Conservation (phyloP, 257 asterid species). For the Solanum clarkiae region DNA sequence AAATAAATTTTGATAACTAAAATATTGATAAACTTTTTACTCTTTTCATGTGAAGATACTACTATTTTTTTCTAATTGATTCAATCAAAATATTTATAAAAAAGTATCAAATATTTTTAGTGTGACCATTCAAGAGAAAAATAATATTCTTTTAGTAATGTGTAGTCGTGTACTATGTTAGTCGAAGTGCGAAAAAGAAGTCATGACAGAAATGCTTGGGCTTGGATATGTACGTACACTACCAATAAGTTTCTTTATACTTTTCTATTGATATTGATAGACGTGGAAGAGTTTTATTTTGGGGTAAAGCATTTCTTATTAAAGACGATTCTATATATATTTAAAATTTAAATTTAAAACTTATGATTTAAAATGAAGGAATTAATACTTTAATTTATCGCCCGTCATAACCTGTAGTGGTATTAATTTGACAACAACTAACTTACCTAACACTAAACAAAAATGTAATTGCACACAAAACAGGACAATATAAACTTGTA, state of each 20-base stretch:
- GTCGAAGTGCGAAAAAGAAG: background rate
- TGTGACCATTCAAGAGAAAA: background rate
- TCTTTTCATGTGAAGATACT: no score
- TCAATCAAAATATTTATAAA: background rate
- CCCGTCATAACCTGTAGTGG: no score
- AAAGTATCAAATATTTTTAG: background rate
- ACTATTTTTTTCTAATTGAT: background rate
- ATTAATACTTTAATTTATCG: no score
- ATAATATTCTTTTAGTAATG: background rate
- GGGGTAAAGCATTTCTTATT: rapidly evolving
- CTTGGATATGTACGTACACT: background rate
- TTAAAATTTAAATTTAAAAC: background rate
- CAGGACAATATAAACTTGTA: background rate
- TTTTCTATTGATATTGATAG: background rate
- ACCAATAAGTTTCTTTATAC: background rate
- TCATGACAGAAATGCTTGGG: background rate
- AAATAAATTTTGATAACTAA: background rate
- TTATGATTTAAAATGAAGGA: background rate
- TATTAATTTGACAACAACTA: background rate
- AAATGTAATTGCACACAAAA: background rate
- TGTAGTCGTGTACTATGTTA: background rate
- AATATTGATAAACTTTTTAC: no score
- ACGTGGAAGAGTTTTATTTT: background rate
- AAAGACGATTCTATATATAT: background rate
- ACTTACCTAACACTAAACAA: background rate